These are phyloP conservation scores for Epithele typhae DNA, from an alignment of 768 basidiomycete genomes.

Conservation along the genomic window DNA sequence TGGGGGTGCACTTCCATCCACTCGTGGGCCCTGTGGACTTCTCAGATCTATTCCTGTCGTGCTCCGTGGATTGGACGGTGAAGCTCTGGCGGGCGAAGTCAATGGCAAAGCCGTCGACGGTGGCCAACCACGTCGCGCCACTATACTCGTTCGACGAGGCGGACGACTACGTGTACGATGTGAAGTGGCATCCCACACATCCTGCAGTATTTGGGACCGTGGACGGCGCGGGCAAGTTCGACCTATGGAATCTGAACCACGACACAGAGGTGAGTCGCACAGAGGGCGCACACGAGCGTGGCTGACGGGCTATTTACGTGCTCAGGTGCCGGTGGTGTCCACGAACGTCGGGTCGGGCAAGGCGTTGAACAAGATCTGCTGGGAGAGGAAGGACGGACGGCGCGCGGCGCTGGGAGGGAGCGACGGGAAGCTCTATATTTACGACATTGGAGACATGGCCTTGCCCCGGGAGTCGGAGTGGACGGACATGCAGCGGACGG, in stretches of 20 bases:
- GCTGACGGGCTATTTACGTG: background rate
- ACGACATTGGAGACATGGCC: slow-evolving; percentile 91
- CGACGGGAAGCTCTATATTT: slow-evolving; percentile 90
- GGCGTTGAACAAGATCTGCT: slow-evolving; percentile 92
- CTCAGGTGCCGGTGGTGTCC: slow-evolving; percentile 87
- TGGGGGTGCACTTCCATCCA: slow-evolving; percentile 94
- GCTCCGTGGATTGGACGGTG: slow-evolving; percentile 97
- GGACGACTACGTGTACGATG: slow-evolving; percentile 98
- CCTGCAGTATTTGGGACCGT: slow-evolving; percentile 92
- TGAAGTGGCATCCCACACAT: slow-evolving; percentile 95
- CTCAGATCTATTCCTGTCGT: slow-evolving; percentile 89
- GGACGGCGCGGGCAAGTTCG: slow-evolving; percentile 93
- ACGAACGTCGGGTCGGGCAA: slow-evolving; percentile 73
- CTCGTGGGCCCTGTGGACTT: slow-evolving; percentile 89
- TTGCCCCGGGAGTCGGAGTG: slow-evolving; percentile 89
- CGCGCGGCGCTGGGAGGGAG: slow-evolving; percentile 88
- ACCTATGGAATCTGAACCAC: slow-evolving; percentile 95
- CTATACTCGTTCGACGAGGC: slow-evolving; percentile 96
- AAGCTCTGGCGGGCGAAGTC: slow-evolving; percentile 91
- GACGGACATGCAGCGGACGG: slow-evolving; percentile 86
- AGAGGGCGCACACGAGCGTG: background rate
- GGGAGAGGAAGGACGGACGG: slow-evolving; percentile 92
- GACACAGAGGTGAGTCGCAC: slow-evolving; percentile 80
- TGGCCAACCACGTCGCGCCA: slow-evolving; percentile 54
- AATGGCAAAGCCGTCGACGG: slow-evolving; percentile 66